These are phyloP conservation scores for Lentinula aciculospora DNA, from an alignment of 768 basidiomycete genomes.

Conservation along the genomic window DNA sequence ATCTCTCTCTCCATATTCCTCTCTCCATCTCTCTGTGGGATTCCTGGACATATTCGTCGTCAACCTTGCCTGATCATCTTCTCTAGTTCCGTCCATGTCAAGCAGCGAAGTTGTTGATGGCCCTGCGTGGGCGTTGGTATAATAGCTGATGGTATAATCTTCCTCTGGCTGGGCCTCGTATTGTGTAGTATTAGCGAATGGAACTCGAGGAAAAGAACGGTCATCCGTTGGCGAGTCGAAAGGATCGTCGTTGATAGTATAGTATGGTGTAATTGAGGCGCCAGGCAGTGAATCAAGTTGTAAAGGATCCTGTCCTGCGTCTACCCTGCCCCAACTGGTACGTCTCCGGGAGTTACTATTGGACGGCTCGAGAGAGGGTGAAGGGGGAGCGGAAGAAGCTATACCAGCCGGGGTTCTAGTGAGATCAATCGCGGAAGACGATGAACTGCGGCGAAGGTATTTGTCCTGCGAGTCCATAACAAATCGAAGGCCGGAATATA, in stretches of 20 bases:
- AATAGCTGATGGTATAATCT: slow-evolving; percentile 21
- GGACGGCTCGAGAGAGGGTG: slow-evolving; percentile 53
- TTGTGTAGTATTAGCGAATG: slow-evolving; percentile 22
- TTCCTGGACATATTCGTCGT: slow-evolving; percentile 45
- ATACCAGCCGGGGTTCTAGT: slow-evolving; percentile 40
- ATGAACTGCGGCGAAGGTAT: slow-evolving; percentile 21
- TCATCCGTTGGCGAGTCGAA: slow-evolving; percentile 41
- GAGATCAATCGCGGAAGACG: slow-evolving; percentile 53
- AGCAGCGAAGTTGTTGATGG: slow-evolving; percentile 49
- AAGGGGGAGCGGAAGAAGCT: slow-evolving; percentile 37
- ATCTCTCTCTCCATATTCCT: slow-evolving; percentile 29
- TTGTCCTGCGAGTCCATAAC: slow-evolving; percentile 4
- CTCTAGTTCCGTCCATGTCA: slow-evolving; percentile 38
- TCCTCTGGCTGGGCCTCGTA: slow-evolving; percentile 25
- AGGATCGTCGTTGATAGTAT: slow-evolving; percentile 34
- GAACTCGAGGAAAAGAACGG: slow-evolving; percentile 20
- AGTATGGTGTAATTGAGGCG: slow-evolving; percentile 11
- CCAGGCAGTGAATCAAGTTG: slow-evolving; percentile 25
- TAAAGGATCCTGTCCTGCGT: slow-evolving; percentile 43
- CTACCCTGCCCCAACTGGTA: slow-evolving; percentile 50
- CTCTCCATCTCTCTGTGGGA: slow-evolving; percentile 21
- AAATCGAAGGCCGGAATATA: neutral
- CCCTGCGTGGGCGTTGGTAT: slow-evolving; percentile 37
- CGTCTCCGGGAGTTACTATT: slow-evolving; percentile 48
- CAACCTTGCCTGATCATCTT: slow-evolving; percentile 56